Evolutionary conservation across 257 asterid species (phyloP).

Genomic region (Solanum neorickii): DNA sequence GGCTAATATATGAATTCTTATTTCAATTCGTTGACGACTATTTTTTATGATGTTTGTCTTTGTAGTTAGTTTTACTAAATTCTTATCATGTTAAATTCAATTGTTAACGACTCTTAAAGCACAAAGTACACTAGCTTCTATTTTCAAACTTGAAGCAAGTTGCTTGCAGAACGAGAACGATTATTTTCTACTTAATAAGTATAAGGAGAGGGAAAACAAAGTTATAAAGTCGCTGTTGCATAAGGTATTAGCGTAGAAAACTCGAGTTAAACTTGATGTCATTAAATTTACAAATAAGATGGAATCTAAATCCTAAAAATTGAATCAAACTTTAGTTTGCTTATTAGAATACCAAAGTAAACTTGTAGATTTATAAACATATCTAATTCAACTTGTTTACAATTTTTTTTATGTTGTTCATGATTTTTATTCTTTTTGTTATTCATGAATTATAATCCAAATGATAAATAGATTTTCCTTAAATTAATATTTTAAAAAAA

Average conservation of each 20-base stretch:
- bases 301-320: not conserved
- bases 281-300: too few relatives aligned
- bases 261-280: not conserved
- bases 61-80: not conserved
- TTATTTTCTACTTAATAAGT: too few relatives aligned
- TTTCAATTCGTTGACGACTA: not conserved
- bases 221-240: not conserved
- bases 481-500: too few relatives aligned
- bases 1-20: not conserved
- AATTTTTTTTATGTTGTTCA: not conserved
- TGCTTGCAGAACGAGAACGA: not conserved
- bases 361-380: not conserved
- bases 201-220: not conserved
- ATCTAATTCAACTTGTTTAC: not conserved
- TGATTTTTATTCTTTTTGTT: not conserved
- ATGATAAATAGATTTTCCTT: not conserved
- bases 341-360: not conserved
- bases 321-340: too few relatives aligned
- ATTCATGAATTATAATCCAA: not conserved
- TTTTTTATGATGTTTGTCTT: not conserved
- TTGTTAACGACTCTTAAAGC: not conserved
- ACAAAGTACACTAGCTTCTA: not conserved
- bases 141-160: too few relatives aligned
- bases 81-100: not conserved
- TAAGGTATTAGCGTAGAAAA: not conserved